Base-by-base conservation (phyloP, 2,329 filamentous ascomycete genomes). In the Colletotrichum eremochloae region DNA sequence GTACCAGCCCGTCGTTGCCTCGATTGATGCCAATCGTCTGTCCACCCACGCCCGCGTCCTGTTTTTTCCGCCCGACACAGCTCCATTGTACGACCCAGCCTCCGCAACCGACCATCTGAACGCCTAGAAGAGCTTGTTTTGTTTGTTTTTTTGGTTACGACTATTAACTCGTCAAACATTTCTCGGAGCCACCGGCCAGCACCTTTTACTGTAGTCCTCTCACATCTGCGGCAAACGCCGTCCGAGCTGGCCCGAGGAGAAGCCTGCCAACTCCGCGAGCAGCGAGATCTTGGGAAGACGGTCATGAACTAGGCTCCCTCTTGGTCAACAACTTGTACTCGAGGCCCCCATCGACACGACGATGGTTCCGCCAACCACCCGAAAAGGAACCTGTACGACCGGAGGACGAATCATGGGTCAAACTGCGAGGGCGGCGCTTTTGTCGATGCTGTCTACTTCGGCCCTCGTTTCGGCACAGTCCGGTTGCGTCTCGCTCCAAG, bases 401-500 rank as follows among this genome's bases (percentile, higher is more conserved):
- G 44, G 44, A 58, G 38, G 62, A 67, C 68, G 44, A 57, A 50
- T 11, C 33, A 66, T 67, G 68, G 52, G 55, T 7, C 60, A 57
- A n/a, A 58, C 53, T 18, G 42, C 38, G 36, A 72, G 36, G 50
- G 52, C 60, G 5, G 55, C 76, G 20, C 63, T 79, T 31, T 53
- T 79, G 46, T 75, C 76, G 62, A 63, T 77, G 46, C 73, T 82
- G 52, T 79, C 79, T 79, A 83, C 80, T 86, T 81, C 77, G 29
- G 68, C 74, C 33, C 73, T 77, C 62, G 81, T 81, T 78, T 76
- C 81, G 5, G 76, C 76, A 38, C 74, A 79, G 48, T 87, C 94
- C 80, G 88, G 56, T 42, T 74, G 74, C 52, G 58, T 96, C 76
- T 91, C 94, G 38, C 86, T 97, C 46, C 82, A 88, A 68, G 90